Conservation (phyloP, 73 alveolate species). For the Paramecium tetraurelia region DNA sequence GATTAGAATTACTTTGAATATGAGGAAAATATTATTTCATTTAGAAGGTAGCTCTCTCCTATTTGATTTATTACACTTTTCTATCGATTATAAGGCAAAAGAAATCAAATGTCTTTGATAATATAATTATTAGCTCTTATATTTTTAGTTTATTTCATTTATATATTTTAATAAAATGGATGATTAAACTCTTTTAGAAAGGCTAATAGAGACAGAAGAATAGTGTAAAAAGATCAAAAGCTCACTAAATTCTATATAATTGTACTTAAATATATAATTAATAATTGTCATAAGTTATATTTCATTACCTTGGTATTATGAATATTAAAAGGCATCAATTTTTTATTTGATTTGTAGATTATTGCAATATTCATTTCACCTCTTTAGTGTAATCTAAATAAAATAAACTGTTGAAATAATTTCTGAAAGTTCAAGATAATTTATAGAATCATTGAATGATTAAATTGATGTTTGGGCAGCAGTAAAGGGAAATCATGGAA, state of each 20-base stretch:
- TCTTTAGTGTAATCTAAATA: not conserved
- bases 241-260: not conserved
- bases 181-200: not conserved
- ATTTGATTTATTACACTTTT: too few relatives aligned
- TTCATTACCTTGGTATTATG: not conserved
- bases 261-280: not conserved
- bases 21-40: too few relatives aligned
- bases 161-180: not conserved
- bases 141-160: not conserved
- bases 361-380: conserved; percentile 1
- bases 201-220: not conserved
- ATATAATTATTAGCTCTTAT: not conserved
- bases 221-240: not conserved
- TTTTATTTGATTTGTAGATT: not conserved
- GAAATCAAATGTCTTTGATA: not conserved
- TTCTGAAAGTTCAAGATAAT: not conserved
- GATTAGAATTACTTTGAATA: too few relatives aligned
- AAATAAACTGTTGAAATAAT: not conserved
- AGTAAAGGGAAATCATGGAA: not conserved
- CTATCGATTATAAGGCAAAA: not conserved
- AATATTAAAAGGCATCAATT: not conserved
- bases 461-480: conserved; percentile 10
- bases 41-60: too few relatives aligned
- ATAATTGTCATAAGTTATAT: not conserved
- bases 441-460: not conserved